Evolutionary conservation across 345 rosid genomes (phyloP), one percentile per base, ranked within the genome.

Genomic region (Populus nigra): DNA sequence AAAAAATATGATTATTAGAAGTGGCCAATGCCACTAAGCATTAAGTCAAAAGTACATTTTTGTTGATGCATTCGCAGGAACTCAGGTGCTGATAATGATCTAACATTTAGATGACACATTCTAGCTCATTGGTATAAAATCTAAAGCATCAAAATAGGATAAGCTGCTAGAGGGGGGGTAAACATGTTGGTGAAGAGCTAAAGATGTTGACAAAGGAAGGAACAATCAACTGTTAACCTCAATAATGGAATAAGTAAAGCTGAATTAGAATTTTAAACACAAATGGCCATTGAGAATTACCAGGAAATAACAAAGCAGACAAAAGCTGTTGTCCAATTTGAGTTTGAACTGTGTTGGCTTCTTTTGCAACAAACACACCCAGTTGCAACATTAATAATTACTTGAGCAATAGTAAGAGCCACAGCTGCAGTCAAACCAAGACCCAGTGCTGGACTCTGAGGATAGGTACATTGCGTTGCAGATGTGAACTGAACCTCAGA

Each of bases 311-410:
- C 85, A 43, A 86, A 96, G 89, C 88, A 89, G 78, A 88, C 71
- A 76, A 91, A 78, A 66, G 99, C 86, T 66, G 87, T 59, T 20
- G 85, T 85, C 94, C 96, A 89, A 75, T 90, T 86, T 69, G 90
- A 83, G 79, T 83, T 86, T 22, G 93, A 88, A 77, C 88, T 85
- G 70, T 81, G 68, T 13, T 85, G 87, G 72, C 83, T 82, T 83
- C 88, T 87, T 84, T 80, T 85, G 89, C 97, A 93, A 85, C 97
- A 95, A 78, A 92, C 41, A 80, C 99, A 93, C 20, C 99, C 93
- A 27, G 86, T 88, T 65, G 91, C 86, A 15, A 85, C 82, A 53
- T 87, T 93, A 2, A 83, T 84, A 39, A 87, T 81, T 29, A 93
- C 80, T 83, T 93, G 96, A 71, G 97, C 92, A 71, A 91, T 68